These are phyloP conservation scores for Garcia nutans DNA, from an alignment of 345 rosid genomes.

Conservation along the genomic window DNA sequence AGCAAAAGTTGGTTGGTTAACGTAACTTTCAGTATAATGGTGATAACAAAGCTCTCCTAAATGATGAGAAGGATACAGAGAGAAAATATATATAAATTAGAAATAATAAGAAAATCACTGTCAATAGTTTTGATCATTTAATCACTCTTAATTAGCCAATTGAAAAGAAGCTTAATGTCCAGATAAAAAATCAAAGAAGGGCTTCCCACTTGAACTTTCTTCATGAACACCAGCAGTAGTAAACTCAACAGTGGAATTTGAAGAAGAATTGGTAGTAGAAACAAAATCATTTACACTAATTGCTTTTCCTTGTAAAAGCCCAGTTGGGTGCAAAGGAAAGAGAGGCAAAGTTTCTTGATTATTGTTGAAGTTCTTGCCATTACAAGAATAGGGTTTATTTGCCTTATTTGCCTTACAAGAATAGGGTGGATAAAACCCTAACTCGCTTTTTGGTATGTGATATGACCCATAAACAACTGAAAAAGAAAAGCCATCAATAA, in stretches of 20 bases:
- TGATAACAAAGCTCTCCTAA: no score
- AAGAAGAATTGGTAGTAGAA: not conserved
- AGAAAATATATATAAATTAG: no score
- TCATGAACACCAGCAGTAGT: slow-evolving; percentile 11
- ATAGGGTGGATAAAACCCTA: slow-evolving; percentile 37
- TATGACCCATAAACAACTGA: slow-evolving; percentile 42
- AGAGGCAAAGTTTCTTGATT: slow-evolving; percentile 43
- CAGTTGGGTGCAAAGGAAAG: slow-evolving; percentile 62
- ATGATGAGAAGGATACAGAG: no score
- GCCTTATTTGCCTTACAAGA: not conserved
- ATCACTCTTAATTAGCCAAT: no score
- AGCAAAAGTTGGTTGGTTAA: no score
- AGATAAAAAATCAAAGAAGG: slow-evolving; percentile 47
- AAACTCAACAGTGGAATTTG: slow-evolving; percentile 18
- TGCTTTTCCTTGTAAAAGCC: slow-evolving; percentile 26
- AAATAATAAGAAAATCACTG: no score
- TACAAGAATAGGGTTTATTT: not conserved
- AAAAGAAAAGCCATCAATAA: not conserved
- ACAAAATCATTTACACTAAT: slow-evolving; percentile 13
- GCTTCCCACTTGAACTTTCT: slow-evolving; percentile 17
- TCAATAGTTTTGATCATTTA: no score
- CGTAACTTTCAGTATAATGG: no score
- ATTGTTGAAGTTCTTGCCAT: not conserved
- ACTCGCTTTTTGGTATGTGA: slow-evolving; percentile 36
- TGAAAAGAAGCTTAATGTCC: slow-evolving; percentile 1